These are phyloP conservation scores for Prunus dulcis DNA, from an alignment of 306 rosid species.

Conservation along the genomic window DNA sequence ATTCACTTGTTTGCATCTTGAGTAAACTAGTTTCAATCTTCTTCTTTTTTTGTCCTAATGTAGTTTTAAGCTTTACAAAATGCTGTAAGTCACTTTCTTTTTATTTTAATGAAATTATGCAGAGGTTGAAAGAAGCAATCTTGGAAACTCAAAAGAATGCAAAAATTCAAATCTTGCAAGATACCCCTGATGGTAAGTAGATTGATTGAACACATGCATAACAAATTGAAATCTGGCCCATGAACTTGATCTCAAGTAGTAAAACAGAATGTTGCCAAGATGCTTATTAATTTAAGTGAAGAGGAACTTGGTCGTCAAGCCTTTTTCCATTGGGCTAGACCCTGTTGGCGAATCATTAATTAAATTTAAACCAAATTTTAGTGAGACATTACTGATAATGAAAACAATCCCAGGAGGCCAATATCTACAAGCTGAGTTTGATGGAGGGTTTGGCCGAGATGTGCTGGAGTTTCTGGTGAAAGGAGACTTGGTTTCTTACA, in stretches of 20 bases:
- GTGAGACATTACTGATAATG: neutral
- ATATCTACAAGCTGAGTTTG: slow-evolving; percentile 84
- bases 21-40: neutral
- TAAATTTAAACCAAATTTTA: neutral
- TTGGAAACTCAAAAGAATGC: slow-evolving; percentile 80
- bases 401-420: slow-evolving; percentile 60
- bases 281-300: too few species aligned
- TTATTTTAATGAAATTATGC: neutral
- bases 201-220: too few species aligned
- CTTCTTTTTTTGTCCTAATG: too few species aligned
- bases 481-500: slow-evolving; percentile 71
- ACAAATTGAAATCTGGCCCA: neutral
- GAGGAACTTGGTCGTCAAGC: too few species aligned
- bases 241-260: neutral
- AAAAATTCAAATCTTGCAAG: slow-evolving; percentile 56
- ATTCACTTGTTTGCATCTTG: neutral
- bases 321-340: too few species aligned
- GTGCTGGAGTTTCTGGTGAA: slow-evolving; percentile 86
- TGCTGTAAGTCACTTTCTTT: neutral
- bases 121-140: slow-evolving; percentile 81
- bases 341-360: too few species aligned
- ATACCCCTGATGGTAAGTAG: slow-evolving; percentile 60
- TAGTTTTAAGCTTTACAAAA: slow-evolving; percentile 6
- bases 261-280: neutral
- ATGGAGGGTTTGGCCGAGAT: slow-evolving; percentile 80